Conservation (phyloP, 495 filamentous ascomycete genomes). For the Parathielavia hyrcaniae region DNA sequence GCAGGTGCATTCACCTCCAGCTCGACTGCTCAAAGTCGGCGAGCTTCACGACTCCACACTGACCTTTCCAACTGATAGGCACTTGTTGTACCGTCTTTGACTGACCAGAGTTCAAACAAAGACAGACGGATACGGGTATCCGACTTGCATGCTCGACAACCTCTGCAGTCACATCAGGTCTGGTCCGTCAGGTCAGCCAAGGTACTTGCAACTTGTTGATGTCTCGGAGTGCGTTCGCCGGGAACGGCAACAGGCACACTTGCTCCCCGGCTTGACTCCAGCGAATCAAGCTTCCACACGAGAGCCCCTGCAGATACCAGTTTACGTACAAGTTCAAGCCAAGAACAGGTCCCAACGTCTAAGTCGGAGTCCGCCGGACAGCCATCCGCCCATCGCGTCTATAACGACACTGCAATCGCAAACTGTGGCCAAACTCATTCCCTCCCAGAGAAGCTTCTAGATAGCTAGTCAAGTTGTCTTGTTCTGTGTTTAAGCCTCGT, state of each 20-base stretch:
- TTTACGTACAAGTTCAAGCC: slow-evolving; percentile 8
- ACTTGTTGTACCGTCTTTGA: background rate
- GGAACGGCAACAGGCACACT: background rate
- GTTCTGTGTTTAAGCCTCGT: background rate
- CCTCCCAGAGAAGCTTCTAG: too few species aligned
- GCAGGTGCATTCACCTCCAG: too few species aligned
- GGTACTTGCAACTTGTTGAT: background rate
- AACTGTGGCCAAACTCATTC: background rate
- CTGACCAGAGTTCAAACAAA: background rate
- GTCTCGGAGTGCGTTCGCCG: slow-evolving; percentile 14
- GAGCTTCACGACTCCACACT: background rate
- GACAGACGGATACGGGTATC: background rate
- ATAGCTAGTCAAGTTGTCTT: background rate
- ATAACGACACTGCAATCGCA: background rate
- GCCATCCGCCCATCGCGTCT: background rate
- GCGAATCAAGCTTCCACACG: slow-evolving; percentile 21
- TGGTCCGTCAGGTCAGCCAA: too few species aligned
- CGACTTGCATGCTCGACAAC: slow-evolving; percentile 5
- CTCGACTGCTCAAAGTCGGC: background rate
- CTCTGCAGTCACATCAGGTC: too few species aligned
- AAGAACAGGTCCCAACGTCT: too few species aligned
- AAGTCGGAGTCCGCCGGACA: background rate
- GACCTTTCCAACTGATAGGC: background rate
- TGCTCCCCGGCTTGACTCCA: background rate
- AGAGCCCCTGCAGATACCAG: slow-evolving; percentile 2